A percentile compares a stretch with the other conserved stretches of the same genome.
phyloP scores from a whole-genome alignment of 495 filamentous ascomycete species.

The Cladorrhinum samala region DNA sequence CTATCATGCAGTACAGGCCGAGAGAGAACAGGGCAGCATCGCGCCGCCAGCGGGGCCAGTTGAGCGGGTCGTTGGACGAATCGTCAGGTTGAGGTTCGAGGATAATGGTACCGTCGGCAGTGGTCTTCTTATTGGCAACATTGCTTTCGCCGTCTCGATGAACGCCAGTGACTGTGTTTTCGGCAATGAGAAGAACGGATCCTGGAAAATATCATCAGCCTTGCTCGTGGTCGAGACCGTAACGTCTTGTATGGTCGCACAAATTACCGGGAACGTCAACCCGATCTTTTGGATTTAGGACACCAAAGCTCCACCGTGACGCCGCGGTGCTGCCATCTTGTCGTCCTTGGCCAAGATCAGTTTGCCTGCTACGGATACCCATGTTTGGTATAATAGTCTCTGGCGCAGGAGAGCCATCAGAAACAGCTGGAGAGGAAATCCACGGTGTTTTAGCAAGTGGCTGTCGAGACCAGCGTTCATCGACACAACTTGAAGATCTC shows the following conservation, averaged over 20 bases:
- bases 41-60: constrained; percentile 81
- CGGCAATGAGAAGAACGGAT: constrained; percentile 70
- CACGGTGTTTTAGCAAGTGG: too few species aligned
- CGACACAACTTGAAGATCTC: too few species aligned
- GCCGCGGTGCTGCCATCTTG: constrained; percentile 11
- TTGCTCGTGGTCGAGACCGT: too few species aligned
- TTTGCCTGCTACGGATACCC: neutral
- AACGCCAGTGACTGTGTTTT: constrained; percentile 10
- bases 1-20: constrained; percentile 87
- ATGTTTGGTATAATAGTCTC: neutral
- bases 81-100: constrained; percentile 90
- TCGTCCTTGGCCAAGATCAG: neutral
- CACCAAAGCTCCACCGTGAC: constrained; percentile 66
- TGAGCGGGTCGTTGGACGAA: constrained; percentile 82
- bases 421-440: too few species aligned
- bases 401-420: too few species aligned
- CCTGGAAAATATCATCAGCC: constrained; percentile 41
- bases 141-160: constrained; percentile 25
- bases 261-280: constrained; percentile 84
- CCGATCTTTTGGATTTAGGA: constrained; percentile 76
- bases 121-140: constrained; percentile 60
- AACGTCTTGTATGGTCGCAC: neutral
- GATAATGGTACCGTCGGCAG: constrained; percentile 75
- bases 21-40: constrained; percentile 76
- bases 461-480: too few species aligned